phyloP scores from a whole-genome alignment of 768 basidiomycete species.

The Psilocybe tampanensis region DNA sequence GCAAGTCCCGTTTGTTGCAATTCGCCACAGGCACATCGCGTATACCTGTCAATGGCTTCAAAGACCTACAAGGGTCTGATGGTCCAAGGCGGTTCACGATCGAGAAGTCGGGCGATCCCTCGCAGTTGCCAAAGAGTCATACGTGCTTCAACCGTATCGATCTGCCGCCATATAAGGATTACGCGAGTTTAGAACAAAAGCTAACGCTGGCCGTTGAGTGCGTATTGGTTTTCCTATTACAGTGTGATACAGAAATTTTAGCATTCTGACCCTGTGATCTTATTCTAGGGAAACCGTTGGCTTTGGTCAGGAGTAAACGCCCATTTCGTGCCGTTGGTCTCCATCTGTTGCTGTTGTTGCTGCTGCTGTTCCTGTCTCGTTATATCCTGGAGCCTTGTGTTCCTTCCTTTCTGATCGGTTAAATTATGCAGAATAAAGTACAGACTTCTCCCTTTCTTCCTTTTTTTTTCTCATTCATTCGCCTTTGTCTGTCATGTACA shows the following conservation, averaged over 20 bases:
- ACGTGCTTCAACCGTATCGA: conserved; percentile 98
- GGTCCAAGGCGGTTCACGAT: conserved; percentile 97
- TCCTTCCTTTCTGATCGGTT: not conserved
- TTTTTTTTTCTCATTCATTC: not conserved
- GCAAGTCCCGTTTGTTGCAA: conserved; percentile 94
- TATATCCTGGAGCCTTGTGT: conserved; percentile 14
- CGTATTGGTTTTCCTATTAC: conserved; percentile 35
- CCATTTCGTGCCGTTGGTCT: no score
- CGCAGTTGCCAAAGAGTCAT: conserved; percentile 94
- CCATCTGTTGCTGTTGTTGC: no score
- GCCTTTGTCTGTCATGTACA: conserved; percentile 10
- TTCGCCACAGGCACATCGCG: conserved; percentile 97
- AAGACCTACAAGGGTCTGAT: conserved; percentile 97
- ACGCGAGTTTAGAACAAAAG: conserved; percentile 93
- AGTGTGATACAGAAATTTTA: conserved; percentile 5
- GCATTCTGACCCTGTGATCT: conserved; percentile 16
- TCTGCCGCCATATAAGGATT: conserved; percentile 97
- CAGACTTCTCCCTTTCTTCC: not conserved
- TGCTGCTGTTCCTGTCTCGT: conserved; percentile 5
- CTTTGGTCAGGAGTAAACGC: conserved; percentile 84
- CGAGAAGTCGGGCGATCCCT: conserved; percentile 97
- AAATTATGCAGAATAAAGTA: not conserved
- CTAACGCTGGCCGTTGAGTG: conserved; percentile 92
- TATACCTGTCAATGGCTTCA: conserved; percentile 98
- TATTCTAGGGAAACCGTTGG: conserved; percentile 81